Conservation (phyloP, 1,284 basidiomycete genomes). For the Omphalotus olearius region DNA sequence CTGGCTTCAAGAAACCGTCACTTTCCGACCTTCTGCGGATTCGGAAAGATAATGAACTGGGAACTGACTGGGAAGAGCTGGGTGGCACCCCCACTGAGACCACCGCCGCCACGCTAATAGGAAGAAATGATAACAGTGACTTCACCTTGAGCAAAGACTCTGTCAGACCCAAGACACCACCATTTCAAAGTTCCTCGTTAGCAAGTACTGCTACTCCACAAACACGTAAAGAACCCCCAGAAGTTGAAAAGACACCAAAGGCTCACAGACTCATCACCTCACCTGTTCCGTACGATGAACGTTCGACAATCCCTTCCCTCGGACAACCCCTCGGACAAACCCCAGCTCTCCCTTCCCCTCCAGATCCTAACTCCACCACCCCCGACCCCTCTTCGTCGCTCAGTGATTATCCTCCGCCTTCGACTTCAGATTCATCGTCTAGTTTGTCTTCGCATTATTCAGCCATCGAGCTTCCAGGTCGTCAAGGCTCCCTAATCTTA, state of each 20-base stretch:
- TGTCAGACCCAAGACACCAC: slow-evolving; percentile 14
- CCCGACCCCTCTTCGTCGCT: slow-evolving; percentile 68
- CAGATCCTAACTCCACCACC: slow-evolving; percentile 57
- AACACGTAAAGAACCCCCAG: slow-evolving; percentile 23
- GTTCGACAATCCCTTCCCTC: slow-evolving; percentile 22
- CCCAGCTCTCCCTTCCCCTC: slow-evolving; percentile 42
- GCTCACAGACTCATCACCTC: slow-evolving; percentile 29
- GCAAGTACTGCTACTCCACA: slow-evolving; percentile 1
- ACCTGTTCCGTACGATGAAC: slow-evolving; percentile 22
- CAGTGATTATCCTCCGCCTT: slow-evolving; percentile 53
- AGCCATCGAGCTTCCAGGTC: slow-evolving; percentile 20
- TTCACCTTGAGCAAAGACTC: slow-evolving; percentile 24
- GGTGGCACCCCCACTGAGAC: slow-evolving; percentile 43
- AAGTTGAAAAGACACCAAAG: slow-evolving; percentile 39
- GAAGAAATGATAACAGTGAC: slow-evolving; percentile 21
- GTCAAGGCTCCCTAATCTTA: slow-evolving; percentile 43
- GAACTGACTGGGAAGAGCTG: slow-evolving; percentile 62
- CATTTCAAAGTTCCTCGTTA: not conserved
- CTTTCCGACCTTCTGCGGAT: slow-evolving; percentile 56
- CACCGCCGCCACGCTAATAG: slow-evolving; percentile 31
- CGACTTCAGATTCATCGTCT: slow-evolving; percentile 47
- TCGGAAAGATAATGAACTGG: slow-evolving; percentile 50
- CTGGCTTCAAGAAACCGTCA: slow-evolving; percentile 53
- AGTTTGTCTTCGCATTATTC: slow-evolving; percentile 42
- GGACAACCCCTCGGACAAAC: slow-evolving; percentile 25